A percentile compares a stretch with the other conserved stretches of the same genome.
Conservation (phyloP, 306 rosid species). For the Vigna nakashimae region DNA sequence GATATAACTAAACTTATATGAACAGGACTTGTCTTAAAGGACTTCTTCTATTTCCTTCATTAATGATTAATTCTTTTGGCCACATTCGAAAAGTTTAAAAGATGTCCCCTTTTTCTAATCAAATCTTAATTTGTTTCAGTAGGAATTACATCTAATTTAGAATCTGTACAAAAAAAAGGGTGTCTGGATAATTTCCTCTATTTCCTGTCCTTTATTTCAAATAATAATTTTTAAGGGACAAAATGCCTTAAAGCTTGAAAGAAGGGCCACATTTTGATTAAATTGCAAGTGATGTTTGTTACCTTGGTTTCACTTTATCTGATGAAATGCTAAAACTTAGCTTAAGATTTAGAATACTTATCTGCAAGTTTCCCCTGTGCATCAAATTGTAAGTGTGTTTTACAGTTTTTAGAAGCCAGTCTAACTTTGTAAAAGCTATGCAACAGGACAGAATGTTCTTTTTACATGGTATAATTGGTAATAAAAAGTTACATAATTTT, state of each 20-base stretch:
- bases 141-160: not conserved
- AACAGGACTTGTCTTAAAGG: not conserved
- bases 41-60: not conserved
- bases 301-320: not conserved
- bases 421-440: slow-evolving; percentile 17
- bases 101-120: too few relatives aligned
- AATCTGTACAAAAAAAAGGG: not conserved
- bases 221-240: not conserved
- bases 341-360: slow-evolving; percentile 7
- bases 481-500: not conserved
- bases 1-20: not conserved
- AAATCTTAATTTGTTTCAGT: not conserved
- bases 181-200: not conserved
- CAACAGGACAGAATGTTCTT: not conserved
- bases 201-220: not conserved
- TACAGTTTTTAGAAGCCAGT: not conserved
- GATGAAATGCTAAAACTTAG: slow-evolving; percentile 17
- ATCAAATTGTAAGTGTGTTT: not conserved
- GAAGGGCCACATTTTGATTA: slow-evolving; percentile 3
- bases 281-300: not conserved
- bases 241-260: not conserved
- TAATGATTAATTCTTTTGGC: not conserved
- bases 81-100: too few relatives aligned
- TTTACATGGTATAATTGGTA: slow-evolving; percentile 2
- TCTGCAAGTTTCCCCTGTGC: slow-evolving; percentile 4